Evolutionary conservation across 495 filamentous ascomycete genomes (phyloP), one percentile per base, ranked within the genome.

Genomic region (Articulospora tetracladia): DNA sequence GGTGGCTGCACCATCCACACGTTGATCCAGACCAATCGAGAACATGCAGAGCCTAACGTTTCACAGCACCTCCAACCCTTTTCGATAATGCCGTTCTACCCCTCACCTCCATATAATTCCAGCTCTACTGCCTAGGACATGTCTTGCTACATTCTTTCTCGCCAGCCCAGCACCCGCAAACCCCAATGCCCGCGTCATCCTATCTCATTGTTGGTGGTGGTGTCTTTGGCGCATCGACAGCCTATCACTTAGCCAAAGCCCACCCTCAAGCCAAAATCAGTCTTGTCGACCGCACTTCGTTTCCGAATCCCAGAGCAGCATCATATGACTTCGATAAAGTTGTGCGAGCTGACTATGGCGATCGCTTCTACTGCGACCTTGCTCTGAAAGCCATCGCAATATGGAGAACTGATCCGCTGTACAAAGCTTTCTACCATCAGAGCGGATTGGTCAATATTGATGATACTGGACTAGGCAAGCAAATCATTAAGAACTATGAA

Each of bases 301-400:
- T 53, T n/a, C 62, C 66, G 7, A 58, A 26, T 22, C 77, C 57
- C 66, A 71, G 59, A 59, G 83, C 81, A 22, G 85, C 86, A 24
- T 86, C 85, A 1, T 81, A 80, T 74, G 86, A 89, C 70, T 83
- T 81, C 75, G 88, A 87, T 66, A 87, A 88, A 63, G 82, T 87
- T 17, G 70, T 88, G 20, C 84, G 86, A 65, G 77, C 84, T 56
- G 86, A 89, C 66, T 90, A 89, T 69, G 70, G 73, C 32, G 77
- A 85, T 63, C 68, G 74, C 17, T 65, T 81, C 30, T 88, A 89
- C 73, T 78, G 74, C 60, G 58, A 72, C 49, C 73, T 87, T 12
- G 85, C 79, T 19, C 71, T 86, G 19, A 79, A 86, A 63, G 80
- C 85, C 0, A 75, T 77, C 49, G 74, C 60, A 26, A 1, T 76